Evolutionary conservation across 306 rosid species (phyloP).

Genomic region (Benincasa hispida): DNA sequence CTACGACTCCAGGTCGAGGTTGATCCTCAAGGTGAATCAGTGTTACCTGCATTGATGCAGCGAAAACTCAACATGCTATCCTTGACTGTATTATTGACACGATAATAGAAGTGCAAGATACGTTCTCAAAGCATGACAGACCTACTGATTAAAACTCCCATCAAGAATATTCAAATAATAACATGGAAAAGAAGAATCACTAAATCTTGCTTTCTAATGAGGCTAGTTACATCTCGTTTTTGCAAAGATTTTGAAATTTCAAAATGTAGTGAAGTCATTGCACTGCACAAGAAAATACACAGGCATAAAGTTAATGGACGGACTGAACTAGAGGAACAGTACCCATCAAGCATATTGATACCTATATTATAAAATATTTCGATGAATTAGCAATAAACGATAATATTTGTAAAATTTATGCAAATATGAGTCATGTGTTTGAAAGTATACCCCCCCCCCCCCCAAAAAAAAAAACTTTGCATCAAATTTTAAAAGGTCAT

Average conservation of each 20-base stretch:
- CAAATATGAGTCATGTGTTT: neutral
- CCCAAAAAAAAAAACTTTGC: neutral
- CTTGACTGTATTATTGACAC: neutral
- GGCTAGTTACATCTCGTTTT: neutral
- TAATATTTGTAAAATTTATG: neutral
- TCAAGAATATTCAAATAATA: neutral
- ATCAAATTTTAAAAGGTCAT: neutral
- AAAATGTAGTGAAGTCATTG: neutral
- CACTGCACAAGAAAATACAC: neutral
- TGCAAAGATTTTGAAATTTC: neutral
- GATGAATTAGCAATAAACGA: neutral
- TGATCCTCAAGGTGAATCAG: constrained; percentile 93
- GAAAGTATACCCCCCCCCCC: neutral
- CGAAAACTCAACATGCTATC: constrained; percentile 1
- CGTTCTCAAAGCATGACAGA: neutral
- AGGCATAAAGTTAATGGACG: neutral
- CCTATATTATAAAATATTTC: neutral
- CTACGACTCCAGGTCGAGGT: constrained; percentile 73
- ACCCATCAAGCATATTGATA: neutral
- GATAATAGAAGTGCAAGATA: neutral
- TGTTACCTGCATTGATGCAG: constrained; percentile 47
- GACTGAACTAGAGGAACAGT: neutral
- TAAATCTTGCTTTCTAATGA: neutral
- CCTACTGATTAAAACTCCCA: neutral
- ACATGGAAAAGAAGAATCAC: neutral